Evolutionary conservation across 495 filamentous ascomycete genomes (phyloP), one percentile per base, ranked within the genome.

Genomic region (Astrocystis sublimbata): DNA sequence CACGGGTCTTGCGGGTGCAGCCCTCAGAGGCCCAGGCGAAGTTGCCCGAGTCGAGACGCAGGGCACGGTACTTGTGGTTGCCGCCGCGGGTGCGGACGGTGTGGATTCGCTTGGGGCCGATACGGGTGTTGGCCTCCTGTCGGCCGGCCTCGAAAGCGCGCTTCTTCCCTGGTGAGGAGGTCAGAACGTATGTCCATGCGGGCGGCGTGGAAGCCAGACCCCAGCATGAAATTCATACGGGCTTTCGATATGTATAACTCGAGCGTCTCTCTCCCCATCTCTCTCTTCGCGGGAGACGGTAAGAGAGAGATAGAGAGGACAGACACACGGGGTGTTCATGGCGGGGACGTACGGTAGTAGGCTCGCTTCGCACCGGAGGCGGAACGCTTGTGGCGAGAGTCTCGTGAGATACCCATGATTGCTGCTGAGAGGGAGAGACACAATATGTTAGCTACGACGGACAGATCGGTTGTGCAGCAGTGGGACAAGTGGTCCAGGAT

Each of bases 141-240:
- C 94, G 94, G 81, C 96, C 94, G 79, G 92, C 92, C 88, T 99
- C 96, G 88, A 98, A 99, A 78, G 93, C 96, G 87, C 94, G 83
- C 85, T 88, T 88, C 85, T 88, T 88, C 84, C 82, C 82, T 85
- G 80, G 74, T 78, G 73, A 73, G 73, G 75, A 83, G 81, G 79
- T 85, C 78, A 82, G 82, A 85, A 85, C 90, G 83, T 81, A 82
- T 78, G 78, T 43, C 71, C 67, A 70, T 67, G 68, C 53, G 24
- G 45, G 65, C 56, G 40, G 53, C 59, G 30, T 26, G 5, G 15
- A 47, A 40, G 60, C 60, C 60, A 40, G 31, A 31, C 60, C 61
- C 64, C n/a, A n/a, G n/a, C n/a, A n/a, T n/a, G 69, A 46, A 41
- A 73, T 69, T 68, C 70, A 79, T 75, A 79, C 82, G 82, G 82